These are phyloP conservation scores for Leccinum fibrillosum DNA, from an alignment of 768 basidiomycete species.

Conservation along the genomic window DNA sequence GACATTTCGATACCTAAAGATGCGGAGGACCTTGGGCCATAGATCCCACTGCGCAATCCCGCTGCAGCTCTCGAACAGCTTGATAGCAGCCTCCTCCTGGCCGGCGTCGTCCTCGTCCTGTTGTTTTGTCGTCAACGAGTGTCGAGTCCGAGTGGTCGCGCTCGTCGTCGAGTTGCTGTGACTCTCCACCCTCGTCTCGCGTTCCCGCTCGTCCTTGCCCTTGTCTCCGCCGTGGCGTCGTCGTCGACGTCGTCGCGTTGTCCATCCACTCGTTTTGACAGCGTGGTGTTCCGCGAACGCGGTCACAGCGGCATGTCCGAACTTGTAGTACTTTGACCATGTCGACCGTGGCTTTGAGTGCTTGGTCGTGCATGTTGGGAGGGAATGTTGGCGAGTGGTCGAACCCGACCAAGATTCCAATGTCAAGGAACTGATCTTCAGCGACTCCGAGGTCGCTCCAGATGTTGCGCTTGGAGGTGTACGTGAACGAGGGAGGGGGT, in stretches of 20 bases:
- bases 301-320: constrained; percentile 75
- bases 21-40: constrained; percentile 86
- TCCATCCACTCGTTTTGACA: too few relatives aligned
- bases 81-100: too few relatives aligned
- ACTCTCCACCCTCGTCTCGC: too few relatives aligned
- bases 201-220: too few relatives aligned
- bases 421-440: constrained; percentile 97
- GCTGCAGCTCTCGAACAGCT: too few relatives aligned
- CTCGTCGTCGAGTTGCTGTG: too few relatives aligned
- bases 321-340: constrained; percentile 15
- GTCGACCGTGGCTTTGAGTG: constrained; percentile 51
- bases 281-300: constrained; percentile 73
- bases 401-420: constrained; percentile 88
- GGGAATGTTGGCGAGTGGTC: constrained; percentile 80
- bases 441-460: constrained; percentile 53
- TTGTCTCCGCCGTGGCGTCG: too few relatives aligned
- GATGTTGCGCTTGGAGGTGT: constrained; percentile 74
- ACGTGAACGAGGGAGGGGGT: constrained; percentile 69
- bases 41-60: constrained; percentile 73
- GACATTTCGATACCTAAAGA: constrained; percentile 91
- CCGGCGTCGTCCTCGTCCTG: too few relatives aligned
- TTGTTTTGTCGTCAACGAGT: too few relatives aligned
- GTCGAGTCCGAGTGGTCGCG: too few relatives aligned
- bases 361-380: constrained; percentile 76
- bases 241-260: too few relatives aligned